Evolutionary conservation across 192 early-diverging fungal species (phyloP).

Genomic region (Mortierella claussenii): DNA sequence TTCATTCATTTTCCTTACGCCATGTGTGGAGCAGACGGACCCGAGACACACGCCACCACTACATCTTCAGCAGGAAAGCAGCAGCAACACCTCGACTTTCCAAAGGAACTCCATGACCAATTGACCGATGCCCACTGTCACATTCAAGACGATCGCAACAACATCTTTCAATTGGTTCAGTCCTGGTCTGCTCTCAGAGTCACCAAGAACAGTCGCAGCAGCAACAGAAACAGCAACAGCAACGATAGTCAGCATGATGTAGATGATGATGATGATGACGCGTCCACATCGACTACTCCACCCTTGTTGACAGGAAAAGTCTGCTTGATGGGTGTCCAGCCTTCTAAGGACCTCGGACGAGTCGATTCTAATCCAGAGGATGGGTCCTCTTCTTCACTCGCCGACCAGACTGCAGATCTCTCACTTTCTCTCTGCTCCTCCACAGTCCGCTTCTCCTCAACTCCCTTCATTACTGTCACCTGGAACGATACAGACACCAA

Average conservation of each 20-base stretch:
- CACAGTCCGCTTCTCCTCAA: constrained; percentile 3
- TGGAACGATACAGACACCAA: constrained; percentile 45
- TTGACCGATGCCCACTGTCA: constrained; percentile 56
- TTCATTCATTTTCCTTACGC: background rate
- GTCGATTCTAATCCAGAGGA: background rate
- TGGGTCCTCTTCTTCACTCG: background rate
- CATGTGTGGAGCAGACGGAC: constrained; percentile 36
- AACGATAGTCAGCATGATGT: too few relatives aligned
- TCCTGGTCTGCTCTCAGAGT: constrained; percentile 11
- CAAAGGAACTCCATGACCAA: constrained; percentile 15
- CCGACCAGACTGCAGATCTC: background rate
- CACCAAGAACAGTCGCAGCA: background rate
- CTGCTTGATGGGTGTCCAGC: constrained; percentile 56
- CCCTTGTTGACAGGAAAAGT: constrained; percentile 29
- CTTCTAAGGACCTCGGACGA: constrained; percentile 40
- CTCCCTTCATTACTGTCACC: constrained; percentile 25
- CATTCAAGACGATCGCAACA: constrained; percentile 52
- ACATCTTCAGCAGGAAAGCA: too few relatives aligned
- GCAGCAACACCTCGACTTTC: constrained; percentile 2
- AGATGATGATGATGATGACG: too few relatives aligned
- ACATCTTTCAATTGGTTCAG: constrained; percentile 31
- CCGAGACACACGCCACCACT: background rate
- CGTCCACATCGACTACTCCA: background rate
- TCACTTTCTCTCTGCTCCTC: constrained; percentile 14
- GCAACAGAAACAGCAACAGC: background rate